Evolutionary conservation across 2,329 filamentous ascomycete species (phyloP), one percentile per base, ranked within the genome.

Genomic region (Aspergillus aculeatinus): DNA sequence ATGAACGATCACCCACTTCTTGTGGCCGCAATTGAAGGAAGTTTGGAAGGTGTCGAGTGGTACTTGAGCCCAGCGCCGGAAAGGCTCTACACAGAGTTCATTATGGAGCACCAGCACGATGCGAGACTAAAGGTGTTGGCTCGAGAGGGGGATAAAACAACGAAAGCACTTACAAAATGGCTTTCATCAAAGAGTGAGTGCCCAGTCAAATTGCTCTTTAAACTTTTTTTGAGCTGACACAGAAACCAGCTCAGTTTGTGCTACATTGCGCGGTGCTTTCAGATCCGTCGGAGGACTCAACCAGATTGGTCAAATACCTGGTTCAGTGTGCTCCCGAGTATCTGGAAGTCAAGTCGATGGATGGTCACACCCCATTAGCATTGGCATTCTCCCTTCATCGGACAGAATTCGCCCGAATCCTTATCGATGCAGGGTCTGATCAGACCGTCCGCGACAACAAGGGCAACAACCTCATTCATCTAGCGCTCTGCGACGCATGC

Each of bases 31-130:
- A 52, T 66, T 4, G 55, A 65, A n/a, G 75, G 86, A 3, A 88
- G 80, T 21, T 71, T 94, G n/a, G 84, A 88, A 44, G 82, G 83
- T 19, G 85, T 91, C 0, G 87, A 95, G 69, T 96, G 90, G 85
- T 91, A 94, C 72, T 74, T 92, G 58, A 87, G 89, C 59, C 89
- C 91, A 62, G 83, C 85, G 0, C 90, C 91, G 0, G 76, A 85
- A 65, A 81, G 86, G 29, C 80, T 85, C 57, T 95, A 95, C 68
- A 74, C 82, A 27, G 85, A 91, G 50, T 95, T 92, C 69, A 82
- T 87, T 0, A 83, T 86, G 64, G 73, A 79, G 1, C 83, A 89
- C 57, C 80, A 80, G 61, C 80, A 86, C 25, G 87, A 94, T 63
- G 75, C 82, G 55, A 81, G 85, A 44, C 74, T 94, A 51, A 83